These are phyloP conservation scores for Acanthamoeba triangularis DNA, from an alignment of 208 protist genomes.

Conservation along the genomic window DNA sequence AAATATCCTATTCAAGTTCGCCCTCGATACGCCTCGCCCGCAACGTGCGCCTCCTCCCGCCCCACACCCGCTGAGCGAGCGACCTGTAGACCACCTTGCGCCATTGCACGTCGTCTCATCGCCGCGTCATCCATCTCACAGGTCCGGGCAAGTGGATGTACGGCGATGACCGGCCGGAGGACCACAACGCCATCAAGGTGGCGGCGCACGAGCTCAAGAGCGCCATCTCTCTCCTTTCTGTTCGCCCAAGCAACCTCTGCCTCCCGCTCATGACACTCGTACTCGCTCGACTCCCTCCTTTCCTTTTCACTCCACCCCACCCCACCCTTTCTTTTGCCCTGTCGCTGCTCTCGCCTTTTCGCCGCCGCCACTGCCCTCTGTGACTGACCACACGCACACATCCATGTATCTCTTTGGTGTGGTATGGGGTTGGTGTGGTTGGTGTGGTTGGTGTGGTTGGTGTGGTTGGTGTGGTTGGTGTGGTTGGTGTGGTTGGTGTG, in stretches of 20 bases:
- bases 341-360: no score
- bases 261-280: constrained; percentile 81
- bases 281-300: not conserved
- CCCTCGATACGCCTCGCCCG: constrained; percentile 64
- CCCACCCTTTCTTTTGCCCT: no score
- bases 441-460: no score
- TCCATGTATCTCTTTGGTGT: no score
- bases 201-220: constrained; percentile 64
- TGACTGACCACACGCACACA: no score
- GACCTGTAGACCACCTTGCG: not conserved
- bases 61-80: not conserved
- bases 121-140: no score
- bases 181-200: constrained; percentile 72
- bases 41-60: not conserved
- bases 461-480: no score
- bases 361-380: no score
- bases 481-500: no score
- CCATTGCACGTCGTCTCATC: no score
- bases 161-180: constrained; percentile 70
- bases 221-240: constrained; percentile 56
- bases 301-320: no score
- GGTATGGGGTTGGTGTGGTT: no score
- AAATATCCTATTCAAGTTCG: constrained; percentile 85
- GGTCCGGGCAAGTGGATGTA: not conserved
- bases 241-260: constrained; percentile 14